Conservation (phyloP, 2,329 filamentous ascomycete species). For the Fusarium illudens region DNA sequence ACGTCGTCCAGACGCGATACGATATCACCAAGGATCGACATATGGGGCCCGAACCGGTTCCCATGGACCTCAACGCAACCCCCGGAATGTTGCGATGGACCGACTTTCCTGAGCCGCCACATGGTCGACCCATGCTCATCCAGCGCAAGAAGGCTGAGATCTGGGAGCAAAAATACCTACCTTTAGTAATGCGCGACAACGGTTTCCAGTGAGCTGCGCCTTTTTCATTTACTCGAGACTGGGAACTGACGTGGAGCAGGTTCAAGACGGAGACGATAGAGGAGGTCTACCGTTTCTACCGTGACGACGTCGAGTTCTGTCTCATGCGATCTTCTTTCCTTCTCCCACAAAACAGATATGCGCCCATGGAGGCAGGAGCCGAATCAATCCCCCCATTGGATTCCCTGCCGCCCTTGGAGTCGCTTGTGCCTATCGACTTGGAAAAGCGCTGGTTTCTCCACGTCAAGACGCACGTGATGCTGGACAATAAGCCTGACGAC, state of each 20-base stretch:
- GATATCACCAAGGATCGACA: slow-evolving; percentile 59
- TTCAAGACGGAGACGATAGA: slow-evolving; percentile 63
- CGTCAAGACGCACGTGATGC: slow-evolving; percentile 61
- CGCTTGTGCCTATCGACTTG: slow-evolving; percentile 58
- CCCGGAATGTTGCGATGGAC: slow-evolving; percentile 64
- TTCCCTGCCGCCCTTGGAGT: slow-evolving; percentile 57
- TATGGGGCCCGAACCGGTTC: slow-evolving; percentile 50
- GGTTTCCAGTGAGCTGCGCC: slow-evolving; percentile 56
- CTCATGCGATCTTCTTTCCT: slow-evolving; percentile 59
- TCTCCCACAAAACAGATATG: slow-evolving; percentile 45
- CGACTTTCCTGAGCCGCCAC: slow-evolving; percentile 67
- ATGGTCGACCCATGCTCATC: slow-evolving; percentile 55
- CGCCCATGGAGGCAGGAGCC: slow-evolving; percentile 43
- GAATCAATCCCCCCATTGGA: slow-evolving; percentile 25
- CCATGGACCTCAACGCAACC: slow-evolving; percentile 52
- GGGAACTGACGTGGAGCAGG: slow-evolving; percentile 40
- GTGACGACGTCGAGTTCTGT: slow-evolving; percentile 63
- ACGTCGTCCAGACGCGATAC: slow-evolving; percentile 64
- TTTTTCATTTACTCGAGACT: fast-evolving
- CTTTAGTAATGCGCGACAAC: slow-evolving; percentile 60
- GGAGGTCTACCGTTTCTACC: slow-evolving; percentile 62
- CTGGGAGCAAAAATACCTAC: slow-evolving; percentile 59
- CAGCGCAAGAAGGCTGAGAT: slow-evolving; percentile 66
- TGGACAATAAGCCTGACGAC: slow-evolving; percentile 66
- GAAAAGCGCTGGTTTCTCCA: slow-evolving; percentile 64